phyloP scores from a whole-genome alignment of 2,329 filamentous ascomycete species.

The Neofusicoccum laricinum region DNA sequence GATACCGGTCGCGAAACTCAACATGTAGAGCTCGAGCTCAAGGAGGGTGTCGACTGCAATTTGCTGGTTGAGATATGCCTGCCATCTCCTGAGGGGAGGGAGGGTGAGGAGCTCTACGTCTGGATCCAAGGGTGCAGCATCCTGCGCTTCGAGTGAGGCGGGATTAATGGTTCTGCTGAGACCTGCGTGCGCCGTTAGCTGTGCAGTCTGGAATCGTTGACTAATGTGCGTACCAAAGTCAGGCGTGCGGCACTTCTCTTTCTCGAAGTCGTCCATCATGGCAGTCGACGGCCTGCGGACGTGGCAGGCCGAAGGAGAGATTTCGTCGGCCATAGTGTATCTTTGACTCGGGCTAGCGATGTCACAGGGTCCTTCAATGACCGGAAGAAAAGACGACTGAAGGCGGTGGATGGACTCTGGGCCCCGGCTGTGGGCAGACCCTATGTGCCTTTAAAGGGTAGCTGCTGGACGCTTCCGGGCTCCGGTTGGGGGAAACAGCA shows the following conservation, averaged over 20 bases:
- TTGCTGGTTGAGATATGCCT: slow-evolving; percentile 21
- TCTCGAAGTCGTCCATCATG: background rate
- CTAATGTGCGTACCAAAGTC: background rate
- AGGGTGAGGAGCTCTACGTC: slow-evolving; percentile 8
- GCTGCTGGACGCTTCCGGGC: background rate
- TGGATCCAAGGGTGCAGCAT: background rate
- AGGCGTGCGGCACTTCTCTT: background rate
- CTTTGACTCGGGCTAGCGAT: background rate
- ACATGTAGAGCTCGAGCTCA: slow-evolving; percentile 25
- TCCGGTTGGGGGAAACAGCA: background rate
- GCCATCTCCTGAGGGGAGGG: background rate
- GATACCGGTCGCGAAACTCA: slow-evolving; percentile 27
- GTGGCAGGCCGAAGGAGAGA: background rate
- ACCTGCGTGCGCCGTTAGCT: background rate
- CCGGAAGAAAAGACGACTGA: background rate
- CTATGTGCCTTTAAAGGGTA: slow-evolving; percentile 1
- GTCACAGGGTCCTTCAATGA: background rate
- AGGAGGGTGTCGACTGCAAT: slow-evolving; percentile 23
- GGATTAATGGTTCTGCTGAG: background rate
- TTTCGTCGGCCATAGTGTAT: background rate
- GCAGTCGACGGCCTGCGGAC: background rate
- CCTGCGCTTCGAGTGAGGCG: slow-evolving; percentile 4
- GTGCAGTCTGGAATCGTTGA: too few relatives aligned
- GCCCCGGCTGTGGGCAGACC: background rate
- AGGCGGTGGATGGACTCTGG: background rate